Evolutionary conservation across 2,329 filamentous ascomycete species (phyloP).

Genomic region (Aspergillus alliaceus): DNA sequence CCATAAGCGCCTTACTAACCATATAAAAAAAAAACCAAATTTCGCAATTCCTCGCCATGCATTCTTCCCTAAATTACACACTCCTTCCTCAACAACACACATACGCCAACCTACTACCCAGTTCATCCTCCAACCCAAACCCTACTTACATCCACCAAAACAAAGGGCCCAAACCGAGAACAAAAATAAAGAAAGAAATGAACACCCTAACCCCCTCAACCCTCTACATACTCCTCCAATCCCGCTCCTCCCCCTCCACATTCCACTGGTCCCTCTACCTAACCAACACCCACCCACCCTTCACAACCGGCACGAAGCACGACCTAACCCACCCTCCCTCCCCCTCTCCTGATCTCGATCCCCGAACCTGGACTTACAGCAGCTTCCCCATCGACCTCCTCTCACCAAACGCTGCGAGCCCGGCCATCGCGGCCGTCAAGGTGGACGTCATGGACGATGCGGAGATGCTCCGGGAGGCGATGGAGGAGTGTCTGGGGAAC

Average conservation of each 20-base stretch:
- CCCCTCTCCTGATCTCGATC: too few species aligned
- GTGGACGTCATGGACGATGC: not conserved
- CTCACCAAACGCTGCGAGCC: not conserved
- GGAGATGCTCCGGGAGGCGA: not conserved
- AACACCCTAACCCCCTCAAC: not conserved
- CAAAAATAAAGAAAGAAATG: not conserved
- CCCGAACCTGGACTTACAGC: not conserved
- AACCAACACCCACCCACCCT: not conserved
- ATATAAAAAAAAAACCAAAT: not conserved
- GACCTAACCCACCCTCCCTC: too few species aligned
- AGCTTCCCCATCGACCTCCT: not conserved
- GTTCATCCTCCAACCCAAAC: not conserved
- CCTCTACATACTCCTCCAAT: not conserved
- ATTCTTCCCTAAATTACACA: too few species aligned
- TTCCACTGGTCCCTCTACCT: not conserved
- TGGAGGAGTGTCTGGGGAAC: not conserved
- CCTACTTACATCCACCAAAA: not conserved
- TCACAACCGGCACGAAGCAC: not conserved
- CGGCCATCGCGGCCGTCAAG: not conserved
- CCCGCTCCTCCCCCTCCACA: not conserved
- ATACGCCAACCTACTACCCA: not conserved
- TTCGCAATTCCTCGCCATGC: too few species aligned
- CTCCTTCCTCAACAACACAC: not conserved
- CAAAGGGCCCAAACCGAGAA: too few species aligned
- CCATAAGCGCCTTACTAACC: not conserved